These are phyloP conservation scores for Crucihimalaya himalaica DNA, from an alignment of 345 rosid species.

Conservation along the genomic window DNA sequence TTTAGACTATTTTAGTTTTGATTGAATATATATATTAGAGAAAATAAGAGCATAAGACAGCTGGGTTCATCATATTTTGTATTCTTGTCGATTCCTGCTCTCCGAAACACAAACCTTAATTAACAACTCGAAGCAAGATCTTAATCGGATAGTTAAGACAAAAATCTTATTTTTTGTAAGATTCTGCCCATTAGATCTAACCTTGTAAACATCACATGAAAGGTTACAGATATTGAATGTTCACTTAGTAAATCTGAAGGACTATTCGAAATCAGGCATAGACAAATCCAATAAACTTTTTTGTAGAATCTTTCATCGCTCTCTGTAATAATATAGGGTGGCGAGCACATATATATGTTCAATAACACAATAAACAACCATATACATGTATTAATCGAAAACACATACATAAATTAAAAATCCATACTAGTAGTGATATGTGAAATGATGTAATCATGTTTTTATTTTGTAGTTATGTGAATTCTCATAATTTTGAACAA, in stretches of 20 bases:
- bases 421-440: too few species aligned
- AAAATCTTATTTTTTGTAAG: background rate
- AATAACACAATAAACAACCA: too few species aligned
- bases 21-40: background rate
- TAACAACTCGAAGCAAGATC: constrained; percentile 36
- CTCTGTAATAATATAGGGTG: background rate
- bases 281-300: background rate
- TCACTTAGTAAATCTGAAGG: background rate
- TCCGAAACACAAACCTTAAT: constrained; percentile 34
- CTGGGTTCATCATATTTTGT: constrained; percentile 29
- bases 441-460: background rate
- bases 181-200: constrained; percentile 22
- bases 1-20: background rate
- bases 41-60: constrained; percentile 30
- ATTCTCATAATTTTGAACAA: background rate
- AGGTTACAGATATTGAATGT: background rate
- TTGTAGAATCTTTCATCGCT: background rate
- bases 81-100: constrained; percentile 42
- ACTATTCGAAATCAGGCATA: background rate
- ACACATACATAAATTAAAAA: too few species aligned
- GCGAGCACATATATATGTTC: background rate
- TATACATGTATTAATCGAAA: too few species aligned
- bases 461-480: background rate
- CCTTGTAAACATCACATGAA: constrained; percentile 35
- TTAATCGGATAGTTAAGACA: constrained; percentile 17